Evolutionary conservation across 2,329 filamentous ascomycete genomes (phyloP).

Genomic region (Fusarium begoniae): DNA sequence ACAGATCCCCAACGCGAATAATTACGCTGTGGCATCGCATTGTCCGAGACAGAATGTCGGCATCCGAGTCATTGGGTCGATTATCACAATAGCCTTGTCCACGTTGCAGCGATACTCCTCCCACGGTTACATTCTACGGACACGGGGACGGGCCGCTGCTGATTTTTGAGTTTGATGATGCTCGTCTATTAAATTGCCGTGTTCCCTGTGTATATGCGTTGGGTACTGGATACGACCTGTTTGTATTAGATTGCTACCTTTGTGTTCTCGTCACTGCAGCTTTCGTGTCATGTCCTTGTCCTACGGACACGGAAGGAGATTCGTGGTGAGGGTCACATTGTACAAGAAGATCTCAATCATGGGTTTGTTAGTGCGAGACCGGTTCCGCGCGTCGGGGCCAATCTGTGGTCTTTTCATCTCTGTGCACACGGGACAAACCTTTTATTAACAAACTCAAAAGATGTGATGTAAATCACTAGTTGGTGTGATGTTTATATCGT

Average conservation of each 20-base stretch:
- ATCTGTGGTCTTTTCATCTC: background rate
- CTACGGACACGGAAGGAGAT: background rate
- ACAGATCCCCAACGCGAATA: background rate
- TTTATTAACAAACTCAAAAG: background rate
- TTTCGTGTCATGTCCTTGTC: background rate
- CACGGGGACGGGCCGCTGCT: conserved; percentile 27
- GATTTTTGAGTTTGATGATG: conserved; percentile 1
- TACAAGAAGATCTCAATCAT: conserved; percentile 25
- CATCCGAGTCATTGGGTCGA: conserved; percentile 7
- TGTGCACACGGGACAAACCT: background rate
- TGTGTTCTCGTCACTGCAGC: background rate
- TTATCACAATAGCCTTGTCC: background rate
- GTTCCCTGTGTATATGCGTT: background rate
- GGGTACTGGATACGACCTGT: background rate
- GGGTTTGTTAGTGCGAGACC: background rate
- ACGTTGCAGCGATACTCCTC: background rate
- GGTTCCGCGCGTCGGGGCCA: background rate
- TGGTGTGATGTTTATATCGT: background rate
- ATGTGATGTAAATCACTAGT: background rate
- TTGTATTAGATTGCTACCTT: background rate
- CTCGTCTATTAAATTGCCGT: conserved; percentile 7
- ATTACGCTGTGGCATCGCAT: background rate
- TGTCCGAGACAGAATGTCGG: conserved; percentile 1
- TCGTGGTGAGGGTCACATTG: background rate
- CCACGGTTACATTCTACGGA: conserved; percentile 1